These are phyloP conservation scores for Urtica urens DNA, from an alignment of 306 rosid genomes.

Conservation along the genomic window DNA sequence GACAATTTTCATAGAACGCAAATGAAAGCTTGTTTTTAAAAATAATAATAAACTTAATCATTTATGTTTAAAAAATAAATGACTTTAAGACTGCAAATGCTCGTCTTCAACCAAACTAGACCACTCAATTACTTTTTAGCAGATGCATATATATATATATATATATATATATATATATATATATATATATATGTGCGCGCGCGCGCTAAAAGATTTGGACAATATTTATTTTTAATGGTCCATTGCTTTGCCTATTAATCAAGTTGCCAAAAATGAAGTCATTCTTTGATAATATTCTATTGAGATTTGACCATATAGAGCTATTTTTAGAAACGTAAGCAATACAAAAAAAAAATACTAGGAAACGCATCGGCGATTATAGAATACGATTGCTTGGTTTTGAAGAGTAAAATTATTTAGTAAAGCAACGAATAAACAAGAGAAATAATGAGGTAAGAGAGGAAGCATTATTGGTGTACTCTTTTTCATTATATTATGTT, in stretches of 20 bases:
- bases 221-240: background rate
- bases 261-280: background rate
- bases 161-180: too few species aligned
- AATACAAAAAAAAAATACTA: background rate
- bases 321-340: background rate
- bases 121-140: too few species aligned
- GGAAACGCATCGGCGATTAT: background rate
- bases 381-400: constrained; percentile 4
- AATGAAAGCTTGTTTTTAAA: too few species aligned
- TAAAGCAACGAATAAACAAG: constrained; percentile 1
- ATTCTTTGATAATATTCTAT: background rate
- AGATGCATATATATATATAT: too few species aligned
- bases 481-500: constrained; percentile 2
- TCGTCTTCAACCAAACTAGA: too few species aligned
- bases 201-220: background rate
- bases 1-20: too few species aligned
- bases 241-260: background rate
- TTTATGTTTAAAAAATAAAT: too few species aligned
- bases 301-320: background rate
- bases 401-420: background rate
- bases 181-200: too few species aligned
- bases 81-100: too few species aligned
- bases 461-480: constrained; percentile 17
- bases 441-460: constrained; percentile 24
- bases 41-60: too few species aligned